A percentile compares a stretch with the other conserved stretches of the same genome.
Conservation (phyloP, 495 filamentous ascomycete species). For the Entonaema liquescens region DNA sequence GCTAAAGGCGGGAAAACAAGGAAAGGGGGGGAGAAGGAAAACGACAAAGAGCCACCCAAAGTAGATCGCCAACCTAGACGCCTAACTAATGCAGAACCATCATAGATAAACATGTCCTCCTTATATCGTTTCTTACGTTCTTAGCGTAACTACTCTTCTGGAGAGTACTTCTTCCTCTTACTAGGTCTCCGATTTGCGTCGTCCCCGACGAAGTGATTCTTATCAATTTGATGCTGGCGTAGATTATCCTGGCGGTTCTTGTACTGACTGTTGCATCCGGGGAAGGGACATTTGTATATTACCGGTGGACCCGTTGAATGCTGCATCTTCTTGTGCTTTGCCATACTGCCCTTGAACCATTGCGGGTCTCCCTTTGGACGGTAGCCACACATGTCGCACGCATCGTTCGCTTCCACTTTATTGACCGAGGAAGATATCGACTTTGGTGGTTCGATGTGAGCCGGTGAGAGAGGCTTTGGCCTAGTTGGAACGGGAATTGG, state of each 20-base stretch:
- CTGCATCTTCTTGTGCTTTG: constrained; percentile 60
- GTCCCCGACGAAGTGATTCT: constrained; percentile 55
- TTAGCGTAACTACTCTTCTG: constrained; percentile 7
- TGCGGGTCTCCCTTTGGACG: constrained; percentile 60
- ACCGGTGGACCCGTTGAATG: constrained; percentile 54
- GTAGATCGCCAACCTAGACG: constrained; percentile 11
- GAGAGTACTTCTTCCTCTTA: constrained; percentile 54
- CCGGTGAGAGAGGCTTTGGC: constrained; percentile 29
- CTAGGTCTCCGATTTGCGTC: constrained; percentile 51
- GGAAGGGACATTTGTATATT: constrained; percentile 58
- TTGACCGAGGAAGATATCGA: constrained; percentile 31
- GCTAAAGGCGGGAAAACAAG: neutral
- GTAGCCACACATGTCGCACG: constrained; percentile 60
- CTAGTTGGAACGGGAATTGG: constrained; percentile 13
- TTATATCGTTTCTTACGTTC: neutral
- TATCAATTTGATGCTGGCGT: constrained; percentile 60
- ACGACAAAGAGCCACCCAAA: constrained; percentile 15
- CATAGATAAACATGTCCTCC: constrained; percentile 14
- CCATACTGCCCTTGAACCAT: constrained; percentile 63
- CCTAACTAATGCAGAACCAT: constrained; percentile 34
- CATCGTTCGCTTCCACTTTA: constrained; percentile 51
- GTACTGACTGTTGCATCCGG: constrained; percentile 58
- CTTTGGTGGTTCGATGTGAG: constrained; percentile 9
- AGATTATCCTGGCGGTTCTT: constrained; percentile 61
- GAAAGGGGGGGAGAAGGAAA: neutral